These are phyloP conservation scores for Babesia ovata DNA, from an alignment of 169 alveolate species.

Conservation along the genomic window DNA sequence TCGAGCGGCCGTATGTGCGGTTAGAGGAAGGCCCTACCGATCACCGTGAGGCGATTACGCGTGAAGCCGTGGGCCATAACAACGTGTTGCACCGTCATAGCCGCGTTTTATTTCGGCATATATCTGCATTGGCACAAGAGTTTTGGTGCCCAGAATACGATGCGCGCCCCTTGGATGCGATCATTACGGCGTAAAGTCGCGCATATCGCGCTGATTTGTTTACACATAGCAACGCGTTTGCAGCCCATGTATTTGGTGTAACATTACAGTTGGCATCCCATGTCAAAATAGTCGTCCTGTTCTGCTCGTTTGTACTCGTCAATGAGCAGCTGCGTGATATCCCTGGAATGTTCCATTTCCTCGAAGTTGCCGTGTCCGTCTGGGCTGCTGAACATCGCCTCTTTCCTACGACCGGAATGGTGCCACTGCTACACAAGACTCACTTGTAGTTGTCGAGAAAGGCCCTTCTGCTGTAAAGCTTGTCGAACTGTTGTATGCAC, in stretches of 20 bases:
- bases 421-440: neutral
- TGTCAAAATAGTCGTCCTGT: constrained; percentile 90
- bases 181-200: neutral
- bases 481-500: constrained; percentile 91
- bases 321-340: constrained; percentile 89
- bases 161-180: neutral
- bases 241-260: neutral
- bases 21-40: no score
- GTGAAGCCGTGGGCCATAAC: neutral
- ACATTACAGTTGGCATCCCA: constrained; percentile 53
- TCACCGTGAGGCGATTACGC: no score
- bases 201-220: neutral
- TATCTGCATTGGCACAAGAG: neutral
- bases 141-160: neutral
- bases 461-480: constrained; percentile 94
- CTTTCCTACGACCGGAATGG: constrained; percentile 57
- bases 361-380: constrained; percentile 89
- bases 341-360: constrained; percentile 91
- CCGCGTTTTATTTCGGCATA: neutral
- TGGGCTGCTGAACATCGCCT: constrained; percentile 80
- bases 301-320: constrained; percentile 98
- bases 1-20: no score
- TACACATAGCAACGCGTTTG: neutral
- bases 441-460: constrained; percentile 92
- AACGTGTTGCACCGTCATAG: neutral